These are phyloP conservation scores for Hirsutella thompsonii DNA, from an alignment of 2,329 filamentous ascomycete genomes.

Conservation along the genomic window DNA sequence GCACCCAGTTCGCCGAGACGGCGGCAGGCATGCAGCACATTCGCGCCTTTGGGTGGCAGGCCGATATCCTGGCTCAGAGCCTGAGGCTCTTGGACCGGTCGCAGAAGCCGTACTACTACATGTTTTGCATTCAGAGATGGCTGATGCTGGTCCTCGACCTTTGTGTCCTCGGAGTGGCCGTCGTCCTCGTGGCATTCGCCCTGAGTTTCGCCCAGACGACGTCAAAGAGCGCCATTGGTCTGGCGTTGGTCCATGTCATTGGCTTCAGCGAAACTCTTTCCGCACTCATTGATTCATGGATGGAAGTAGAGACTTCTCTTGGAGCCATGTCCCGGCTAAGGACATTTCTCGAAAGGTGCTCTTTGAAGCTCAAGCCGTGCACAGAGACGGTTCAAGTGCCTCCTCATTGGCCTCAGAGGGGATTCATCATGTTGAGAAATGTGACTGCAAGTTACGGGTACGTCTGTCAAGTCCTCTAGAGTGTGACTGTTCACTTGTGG, in stretches of 20 bases:
- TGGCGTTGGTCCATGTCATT: constrained; percentile 2
- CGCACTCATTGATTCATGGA: constrained; percentile 2
- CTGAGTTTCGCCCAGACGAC: neutral
- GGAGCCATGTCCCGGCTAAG: constrained; percentile 4
- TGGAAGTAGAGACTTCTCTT: constrained; percentile 4
- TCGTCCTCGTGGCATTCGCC: constrained; percentile 4
- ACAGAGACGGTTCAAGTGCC: neutral
- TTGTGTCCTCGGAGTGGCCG: constrained; percentile 3
- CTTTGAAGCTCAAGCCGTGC: neutral
- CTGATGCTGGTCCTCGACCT: constrained; percentile 4
- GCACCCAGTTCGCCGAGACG: constrained; percentile 5
- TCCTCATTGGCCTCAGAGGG: constrained; percentile 13
- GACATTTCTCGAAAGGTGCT: constrained; percentile 10
- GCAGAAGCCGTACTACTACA: constrained; percentile 6
- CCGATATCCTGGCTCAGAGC: constrained; percentile 1
- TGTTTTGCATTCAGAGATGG: constrained; percentile 7
- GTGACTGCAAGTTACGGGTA: constrained; percentile 15
- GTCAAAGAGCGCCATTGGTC: constrained; percentile 1
- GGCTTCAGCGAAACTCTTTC: constrained; percentile 1
- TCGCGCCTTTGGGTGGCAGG: constrained; percentile 7
- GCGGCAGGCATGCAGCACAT: constrained; percentile 4
- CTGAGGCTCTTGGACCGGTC: constrained; percentile 4
- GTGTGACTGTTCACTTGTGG: neutral
- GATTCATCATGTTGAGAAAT: constrained; percentile 11
- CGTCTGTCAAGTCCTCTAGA: neutral